Conservation (phyloP, 2,329 filamentous ascomycete genomes). For the Neoascochyta sp. region DNA sequence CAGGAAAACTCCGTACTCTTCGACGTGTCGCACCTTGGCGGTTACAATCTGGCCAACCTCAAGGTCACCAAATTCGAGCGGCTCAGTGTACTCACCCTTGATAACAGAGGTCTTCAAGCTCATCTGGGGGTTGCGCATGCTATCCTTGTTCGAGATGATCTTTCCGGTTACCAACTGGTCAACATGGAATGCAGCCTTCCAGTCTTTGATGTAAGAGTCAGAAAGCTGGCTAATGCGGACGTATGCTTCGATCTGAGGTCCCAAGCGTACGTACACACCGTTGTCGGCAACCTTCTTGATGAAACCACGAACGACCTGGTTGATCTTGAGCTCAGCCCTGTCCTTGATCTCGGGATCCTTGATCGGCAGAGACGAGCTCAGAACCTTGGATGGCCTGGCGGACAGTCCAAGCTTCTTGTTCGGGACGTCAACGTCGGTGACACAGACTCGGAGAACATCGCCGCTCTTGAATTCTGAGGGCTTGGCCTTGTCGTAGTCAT, state of each 20-base stretch:
- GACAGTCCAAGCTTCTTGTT: conserved; percentile 86
- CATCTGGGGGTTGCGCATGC: conserved; percentile 72
- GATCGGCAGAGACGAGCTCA: conserved; percentile 78
- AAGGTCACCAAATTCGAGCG: conserved; percentile 71
- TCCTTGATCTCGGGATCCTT: conserved; percentile 75
- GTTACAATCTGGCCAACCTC: conserved; percentile 77
- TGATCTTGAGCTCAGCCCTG: conserved; percentile 66
- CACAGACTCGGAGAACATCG: conserved; percentile 81
- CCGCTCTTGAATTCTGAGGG: conserved; percentile 74
- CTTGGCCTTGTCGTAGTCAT: conserved; percentile 80
- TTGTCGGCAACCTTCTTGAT: conserved; percentile 86
- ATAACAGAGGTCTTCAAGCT: conserved; percentile 82
- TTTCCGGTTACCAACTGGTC: conserved; percentile 90
- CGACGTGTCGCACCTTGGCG: conserved; percentile 87
- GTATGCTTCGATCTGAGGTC: conserved; percentile 74
- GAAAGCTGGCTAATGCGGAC: conserved; percentile 86
- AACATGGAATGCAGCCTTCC: conserved; percentile 83
- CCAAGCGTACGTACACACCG: conserved; percentile 81
- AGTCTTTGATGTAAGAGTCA: conserved; percentile 88
- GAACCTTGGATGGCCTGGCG: conserved; percentile 77
- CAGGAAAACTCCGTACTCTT: conserved; percentile 93
- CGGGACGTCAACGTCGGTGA: conserved; percentile 71
- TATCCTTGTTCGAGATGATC: conserved; percentile 66
- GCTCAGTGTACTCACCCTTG: conserved; percentile 72
- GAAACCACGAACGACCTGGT: conserved; percentile 84